Evolutionary conservation across 1,284 basidiomycete genomes (phyloP), one percentile per base, ranked within the genome.

Genomic region (Inonotus obliquus): DNA sequence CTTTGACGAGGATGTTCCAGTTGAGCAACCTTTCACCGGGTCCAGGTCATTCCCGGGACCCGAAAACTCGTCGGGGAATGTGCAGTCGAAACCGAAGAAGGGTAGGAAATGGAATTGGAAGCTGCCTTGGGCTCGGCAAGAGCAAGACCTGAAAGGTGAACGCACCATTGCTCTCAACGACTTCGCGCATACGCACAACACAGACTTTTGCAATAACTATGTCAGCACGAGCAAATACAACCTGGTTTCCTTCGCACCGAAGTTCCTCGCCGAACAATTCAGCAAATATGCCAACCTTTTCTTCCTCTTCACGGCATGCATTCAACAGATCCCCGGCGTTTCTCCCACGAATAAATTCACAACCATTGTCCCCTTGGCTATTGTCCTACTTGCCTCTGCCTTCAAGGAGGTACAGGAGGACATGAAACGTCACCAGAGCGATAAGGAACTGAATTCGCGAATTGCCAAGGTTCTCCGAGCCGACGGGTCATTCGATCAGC

Each of bases 231-330:
- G 90, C 79, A 99, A 99, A 75, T 99, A 98, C 78, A 98, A 96
- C 70, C 67, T 90, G 39, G 81, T 82, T 37, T 92, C 92, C 0
- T 99, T 99, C 75, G 66, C 95, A 10, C 95, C 94, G 56, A 98
- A 98, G 74, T 99, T 99, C 77, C 75, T 99, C 62, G 82, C 83
- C 63, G 95, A 98, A 74, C 95, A 98, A 87, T 97, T 98, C 81
- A 94, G 92, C 65, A 96, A 97, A 83, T 98, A 98, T 72, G 97
- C 97, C 68, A 99, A 99, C 74, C 65, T 99, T 64, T 99, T 99
- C 81, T 99, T 99, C 84, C 80, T 99, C 64, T 99, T 99, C 80
- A 99, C 96, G 39, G 95, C 95, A 27, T 92, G 87, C 74, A 98
- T 99, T 60, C 96, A 99, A 74, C 97, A 99, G 78, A 96, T 99